Conservation (phyloP, 1,284 basidiomycete genomes). For the Cryptococcus maquisensis region DNA sequence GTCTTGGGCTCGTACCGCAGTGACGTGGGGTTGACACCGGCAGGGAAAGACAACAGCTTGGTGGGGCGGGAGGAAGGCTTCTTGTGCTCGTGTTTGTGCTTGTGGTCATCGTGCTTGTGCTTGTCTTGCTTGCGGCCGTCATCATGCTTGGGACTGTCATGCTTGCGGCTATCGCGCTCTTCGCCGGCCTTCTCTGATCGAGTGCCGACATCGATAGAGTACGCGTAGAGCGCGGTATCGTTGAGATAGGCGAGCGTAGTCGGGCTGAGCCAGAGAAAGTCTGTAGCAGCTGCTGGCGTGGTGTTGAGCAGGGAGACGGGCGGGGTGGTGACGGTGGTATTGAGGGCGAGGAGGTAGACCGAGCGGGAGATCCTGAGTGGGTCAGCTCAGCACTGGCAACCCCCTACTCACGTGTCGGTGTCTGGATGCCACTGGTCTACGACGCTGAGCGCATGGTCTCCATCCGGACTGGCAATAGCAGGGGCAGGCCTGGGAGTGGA, state of each 20-base stretch:
- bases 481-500: slow-evolving; percentile 64
- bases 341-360: slow-evolving; percentile 54
- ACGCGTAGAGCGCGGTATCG: slow-evolving; percentile 23
- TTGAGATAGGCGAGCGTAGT: slow-evolving; percentile 45
- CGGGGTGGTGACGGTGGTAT: slow-evolving; percentile 14
- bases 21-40: slow-evolving; percentile 57
- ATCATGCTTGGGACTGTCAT: too few relatives aligned
- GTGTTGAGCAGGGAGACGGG: slow-evolving; percentile 25
- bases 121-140: too few relatives aligned
- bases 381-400: neutral
- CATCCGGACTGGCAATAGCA: slow-evolving; percentile 62
- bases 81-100: neutral
- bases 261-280: slow-evolving; percentile 42
- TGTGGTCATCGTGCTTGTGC: too few relatives aligned
- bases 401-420: slow-evolving; percentile 67
- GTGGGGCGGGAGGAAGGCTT: too few relatives aligned
- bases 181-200: too few relatives aligned
- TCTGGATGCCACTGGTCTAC: slow-evolving; percentile 66
- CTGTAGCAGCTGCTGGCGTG: slow-evolving; percentile 15
- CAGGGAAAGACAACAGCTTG: slow-evolving; percentile 34
- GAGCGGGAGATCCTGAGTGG: slow-evolving; percentile 1
- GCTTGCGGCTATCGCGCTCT: too few relatives aligned
- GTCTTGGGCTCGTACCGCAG: slow-evolving; percentile 58
- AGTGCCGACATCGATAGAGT: slow-evolving; percentile 11
- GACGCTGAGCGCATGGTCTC: slow-evolving; percentile 64